Percentiles rank a stretch among this genome's conserved stretches.
phyloP scores from a whole-genome alignment of 2,329 filamentous ascomycete species.

The Aspergillus sp. region DNA sequence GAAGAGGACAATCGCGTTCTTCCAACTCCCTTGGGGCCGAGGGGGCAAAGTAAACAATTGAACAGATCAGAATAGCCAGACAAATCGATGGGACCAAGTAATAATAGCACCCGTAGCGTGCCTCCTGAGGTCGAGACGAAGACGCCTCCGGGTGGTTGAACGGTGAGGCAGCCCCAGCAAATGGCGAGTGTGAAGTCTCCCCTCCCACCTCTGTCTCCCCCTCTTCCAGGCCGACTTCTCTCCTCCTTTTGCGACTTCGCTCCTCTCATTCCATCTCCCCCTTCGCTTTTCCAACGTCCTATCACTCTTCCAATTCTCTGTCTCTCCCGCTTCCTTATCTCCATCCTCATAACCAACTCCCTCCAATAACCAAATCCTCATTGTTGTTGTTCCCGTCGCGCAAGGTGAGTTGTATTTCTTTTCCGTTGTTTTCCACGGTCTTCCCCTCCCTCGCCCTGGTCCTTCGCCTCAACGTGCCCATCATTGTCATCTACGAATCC shows the following conservation, averaged over 20 bases:
- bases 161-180: slow-evolving; percentile 7
- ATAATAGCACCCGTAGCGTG: background rate
- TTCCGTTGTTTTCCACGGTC: slow-evolving; percentile 16
- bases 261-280: slow-evolving; percentile 9
- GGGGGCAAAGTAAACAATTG: background rate
- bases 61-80: background rate
- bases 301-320: slow-evolving; percentile 17
- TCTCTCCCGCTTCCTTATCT: slow-evolving; percentile 16
- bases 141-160: background rate
- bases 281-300: slow-evolving; percentile 7
- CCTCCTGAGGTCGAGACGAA: background rate
- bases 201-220: slow-evolving; percentile 15
- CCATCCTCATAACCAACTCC: slow-evolving; percentile 11
- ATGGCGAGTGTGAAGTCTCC: slow-evolving; percentile 3
- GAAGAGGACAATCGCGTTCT: slow-evolving; percentile 1
- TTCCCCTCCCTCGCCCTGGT: slow-evolving; percentile 12
- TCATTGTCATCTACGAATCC: slow-evolving; percentile 1
- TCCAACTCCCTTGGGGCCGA: background rate
- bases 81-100: background rate
- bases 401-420: slow-evolving; percentile 29
- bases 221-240: slow-evolving; percentile 7
- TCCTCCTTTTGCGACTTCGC: background rate
- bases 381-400: slow-evolving; percentile 10
- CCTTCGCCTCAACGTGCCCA: slow-evolving; percentile 9
- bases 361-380: slow-evolving; percentile 11